phyloP scores from a whole-genome alignment of 257 asterid species.

The Gentiana dahurica region DNA sequence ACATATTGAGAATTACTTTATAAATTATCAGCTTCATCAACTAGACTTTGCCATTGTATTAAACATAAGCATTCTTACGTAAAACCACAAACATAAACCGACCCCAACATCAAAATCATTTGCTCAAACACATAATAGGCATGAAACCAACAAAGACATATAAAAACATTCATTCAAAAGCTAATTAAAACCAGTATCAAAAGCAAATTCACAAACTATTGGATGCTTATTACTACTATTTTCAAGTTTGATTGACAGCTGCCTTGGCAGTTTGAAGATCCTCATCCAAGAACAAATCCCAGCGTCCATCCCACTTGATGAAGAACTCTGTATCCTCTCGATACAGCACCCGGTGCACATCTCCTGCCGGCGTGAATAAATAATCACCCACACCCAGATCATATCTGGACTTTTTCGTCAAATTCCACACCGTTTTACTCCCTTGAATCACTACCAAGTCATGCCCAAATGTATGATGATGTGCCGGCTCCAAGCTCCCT shows the following conservation, averaged over 20 bases:
- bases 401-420: conserved; percentile 53
- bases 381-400: conserved; percentile 66
- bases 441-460: conserved; percentile 73
- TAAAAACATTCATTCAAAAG: too few species aligned
- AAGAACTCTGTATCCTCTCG: conserved; percentile 79
- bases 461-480: conserved; percentile 81
- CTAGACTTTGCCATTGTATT: too few species aligned
- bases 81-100: too few species aligned
- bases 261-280: conserved; percentile 64
- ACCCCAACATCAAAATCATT: too few species aligned
- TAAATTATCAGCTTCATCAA: too few species aligned
- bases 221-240: too few species aligned
- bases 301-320: conserved; percentile 90
- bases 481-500: conserved; percentile 89
- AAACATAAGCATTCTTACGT: too few species aligned
- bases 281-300: conserved; percentile 80
- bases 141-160: too few species aligned
- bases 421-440: conserved; percentile 70
- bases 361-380: conserved; percentile 75
- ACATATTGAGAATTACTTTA: too few species aligned
- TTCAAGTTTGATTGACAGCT: conserved; percentile 24
- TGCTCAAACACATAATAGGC: too few species aligned
- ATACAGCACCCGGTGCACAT: conserved; percentile 75
- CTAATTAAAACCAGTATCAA: too few species aligned
- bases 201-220: too few species aligned